phyloP scores from a whole-genome alignment of 441 rosid genomes.

The Viola pubescens region DNA sequence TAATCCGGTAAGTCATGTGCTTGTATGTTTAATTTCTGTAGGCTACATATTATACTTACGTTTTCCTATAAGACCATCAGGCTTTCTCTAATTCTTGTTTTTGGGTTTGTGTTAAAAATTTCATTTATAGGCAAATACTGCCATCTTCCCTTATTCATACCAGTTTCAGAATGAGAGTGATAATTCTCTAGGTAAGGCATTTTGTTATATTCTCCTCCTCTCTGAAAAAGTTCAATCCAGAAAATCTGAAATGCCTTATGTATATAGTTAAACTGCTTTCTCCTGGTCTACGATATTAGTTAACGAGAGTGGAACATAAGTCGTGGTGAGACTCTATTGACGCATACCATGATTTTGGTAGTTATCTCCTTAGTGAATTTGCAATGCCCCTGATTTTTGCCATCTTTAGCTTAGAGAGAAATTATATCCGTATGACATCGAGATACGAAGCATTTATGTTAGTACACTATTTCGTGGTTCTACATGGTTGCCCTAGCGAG shows the following conservation, averaged over 20 bases:
- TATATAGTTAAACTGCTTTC: constrained; percentile 1
- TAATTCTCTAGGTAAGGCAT: constrained; percentile 50
- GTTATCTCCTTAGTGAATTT: background rate
- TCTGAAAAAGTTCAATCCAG: background rate
- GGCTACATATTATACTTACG: background rate
- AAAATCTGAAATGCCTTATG: background rate
- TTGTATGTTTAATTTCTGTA: background rate
- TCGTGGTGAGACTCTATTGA: background rate
- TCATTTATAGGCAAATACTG: constrained; percentile 50
- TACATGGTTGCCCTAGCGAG: too few species aligned
- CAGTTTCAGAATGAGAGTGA: constrained; percentile 37
- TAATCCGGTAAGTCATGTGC: constrained; percentile 59
- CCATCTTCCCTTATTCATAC: constrained; percentile 72
- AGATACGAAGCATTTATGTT: constrained; percentile 3
- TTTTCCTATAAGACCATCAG: background rate
- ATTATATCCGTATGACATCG: background rate
- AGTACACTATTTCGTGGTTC: background rate
- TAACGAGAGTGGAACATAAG: too few species aligned
- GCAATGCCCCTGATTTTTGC: background rate
- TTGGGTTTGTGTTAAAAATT: background rate
- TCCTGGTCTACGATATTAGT: background rate
- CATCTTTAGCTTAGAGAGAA: background rate
- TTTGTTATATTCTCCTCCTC: background rate
- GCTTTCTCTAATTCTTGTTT: constrained; percentile 2
- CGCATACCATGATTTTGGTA: background rate